Evolutionary conservation across 371 early-diverging fungal genomes (phyloP).

Genomic region (Rhizopus microsporus): DNA sequence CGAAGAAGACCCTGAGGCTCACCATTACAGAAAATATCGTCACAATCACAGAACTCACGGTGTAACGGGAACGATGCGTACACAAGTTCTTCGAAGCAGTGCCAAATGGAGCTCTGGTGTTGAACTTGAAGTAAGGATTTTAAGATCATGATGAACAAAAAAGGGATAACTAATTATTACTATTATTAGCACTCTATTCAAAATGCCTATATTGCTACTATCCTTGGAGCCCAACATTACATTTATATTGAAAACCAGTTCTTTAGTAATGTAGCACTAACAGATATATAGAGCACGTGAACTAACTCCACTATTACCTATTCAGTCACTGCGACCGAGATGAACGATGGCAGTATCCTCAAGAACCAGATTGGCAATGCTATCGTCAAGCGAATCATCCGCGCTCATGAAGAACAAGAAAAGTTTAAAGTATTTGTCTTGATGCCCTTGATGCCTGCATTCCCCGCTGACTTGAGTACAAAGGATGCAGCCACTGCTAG

Average conservation of each 20-base stretch:
- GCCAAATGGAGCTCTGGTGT: slow-evolving; percentile 72
- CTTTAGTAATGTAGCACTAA: slow-evolving; percentile 66
- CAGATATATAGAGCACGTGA: background rate
- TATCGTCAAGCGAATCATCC: slow-evolving; percentile 77
- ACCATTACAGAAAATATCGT: slow-evolving; percentile 23
- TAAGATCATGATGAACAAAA: background rate
- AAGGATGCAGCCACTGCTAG: slow-evolving; percentile 79
- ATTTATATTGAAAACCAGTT: slow-evolving; percentile 98
- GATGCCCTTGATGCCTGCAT: slow-evolving; percentile 93
- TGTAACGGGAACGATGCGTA: slow-evolving; percentile 55
- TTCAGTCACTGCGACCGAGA: slow-evolving; percentile 67
- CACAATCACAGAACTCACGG: slow-evolving; percentile 38
- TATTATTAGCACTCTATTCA: slow-evolving; percentile 74
- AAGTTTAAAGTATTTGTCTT: slow-evolving; percentile 86
- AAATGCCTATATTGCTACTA: slow-evolving; percentile 79
- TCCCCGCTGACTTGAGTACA: slow-evolving; percentile 80
- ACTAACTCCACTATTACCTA: slow-evolving; percentile 22
- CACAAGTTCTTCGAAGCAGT: slow-evolving; percentile 72
- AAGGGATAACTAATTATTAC: background rate
- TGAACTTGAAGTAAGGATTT: slow-evolving; percentile 42
- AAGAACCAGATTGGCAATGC: slow-evolving; percentile 80
- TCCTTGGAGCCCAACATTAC: slow-evolving; percentile 77
- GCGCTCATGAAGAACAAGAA: slow-evolving; percentile 70
- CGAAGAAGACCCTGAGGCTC: slow-evolving; percentile 21
- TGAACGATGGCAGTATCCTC: slow-evolving; percentile 52